phyloP scores from a whole-genome alignment of 257 asterid genomes.

The Rehmannia glutinosa region DNA sequence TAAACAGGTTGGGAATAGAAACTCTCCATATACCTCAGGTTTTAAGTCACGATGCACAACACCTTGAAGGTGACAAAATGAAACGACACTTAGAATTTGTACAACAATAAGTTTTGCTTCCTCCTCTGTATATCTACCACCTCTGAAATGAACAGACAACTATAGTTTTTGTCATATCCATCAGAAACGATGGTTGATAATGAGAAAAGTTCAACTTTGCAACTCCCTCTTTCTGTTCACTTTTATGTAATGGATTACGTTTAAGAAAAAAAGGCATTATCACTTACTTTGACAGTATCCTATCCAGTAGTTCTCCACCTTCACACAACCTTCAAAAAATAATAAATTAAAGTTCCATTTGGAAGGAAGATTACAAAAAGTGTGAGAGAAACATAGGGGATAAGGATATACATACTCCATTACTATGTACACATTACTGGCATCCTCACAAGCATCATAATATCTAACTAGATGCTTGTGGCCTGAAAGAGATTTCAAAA shows the following conservation, averaged over 20 bases:
- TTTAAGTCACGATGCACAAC: slow-evolving; percentile 97
- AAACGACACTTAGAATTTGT: slow-evolving; percentile 85
- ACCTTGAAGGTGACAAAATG: slow-evolving; percentile 96
- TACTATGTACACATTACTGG: slow-evolving; percentile 79
- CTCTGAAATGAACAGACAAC: slow-evolving; percentile 55
- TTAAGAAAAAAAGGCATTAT: not conserved
- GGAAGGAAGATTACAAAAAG: not conserved
- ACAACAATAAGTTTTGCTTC: slow-evolving; percentile 85
- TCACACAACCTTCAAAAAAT: slow-evolving; percentile 65
- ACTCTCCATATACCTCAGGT: slow-evolving; percentile 69
- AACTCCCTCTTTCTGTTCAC: not conserved
- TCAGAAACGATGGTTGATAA: slow-evolving; percentile 7
- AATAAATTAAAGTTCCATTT: not conserved
- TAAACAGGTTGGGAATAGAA: not conserved
- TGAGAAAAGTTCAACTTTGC: not conserved
- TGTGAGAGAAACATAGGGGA: not conserved
- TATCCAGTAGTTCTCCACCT: slow-evolving; percentile 95
- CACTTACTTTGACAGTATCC: slow-evolving; percentile 77
- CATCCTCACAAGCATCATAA: slow-evolving; percentile 92
- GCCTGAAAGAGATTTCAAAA: slow-evolving; percentile 89
- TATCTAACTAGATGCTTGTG: slow-evolving; percentile 83
- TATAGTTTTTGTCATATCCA: slow-evolving; percentile 23
- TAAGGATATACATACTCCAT: slow-evolving; percentile 75
- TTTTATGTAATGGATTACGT: not conserved
- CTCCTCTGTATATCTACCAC: slow-evolving; percentile 89